These are phyloP conservation scores for Wickerhamiella dianesei DNA, from an alignment of 805 yeast genomes.

Conservation along the genomic window DNA sequence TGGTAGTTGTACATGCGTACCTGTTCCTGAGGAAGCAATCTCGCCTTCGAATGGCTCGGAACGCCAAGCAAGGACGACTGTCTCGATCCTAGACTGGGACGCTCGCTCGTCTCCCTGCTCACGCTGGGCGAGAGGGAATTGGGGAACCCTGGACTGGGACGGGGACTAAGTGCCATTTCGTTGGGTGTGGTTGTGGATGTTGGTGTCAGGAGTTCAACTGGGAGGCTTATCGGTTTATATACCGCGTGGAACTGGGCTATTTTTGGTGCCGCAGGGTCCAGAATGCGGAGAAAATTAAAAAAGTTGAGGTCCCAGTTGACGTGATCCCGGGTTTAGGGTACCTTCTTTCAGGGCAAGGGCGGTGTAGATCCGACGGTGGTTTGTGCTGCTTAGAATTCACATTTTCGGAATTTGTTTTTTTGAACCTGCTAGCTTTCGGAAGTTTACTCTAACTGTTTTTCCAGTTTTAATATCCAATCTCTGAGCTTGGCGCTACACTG, in stretches of 20 bases:
- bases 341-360: neutral
- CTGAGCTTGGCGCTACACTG: neutral
- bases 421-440: neutral
- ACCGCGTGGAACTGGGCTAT: neutral
- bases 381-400: too few relatives aligned
- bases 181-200: neutral
- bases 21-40: slow-evolving; percentile 11
- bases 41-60: slow-evolving; percentile 20
- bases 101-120: neutral
- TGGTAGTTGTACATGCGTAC: slow-evolving; percentile 43
- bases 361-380: too few relatives aligned
- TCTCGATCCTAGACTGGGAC: slow-evolving; percentile 3
- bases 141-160: slow-evolving; percentile 5
- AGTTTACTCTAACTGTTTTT: neutral
- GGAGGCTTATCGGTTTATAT: neutral
- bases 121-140: neutral
- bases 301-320: neutral
- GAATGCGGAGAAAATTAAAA: neutral
- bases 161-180: slow-evolving; percentile 2
- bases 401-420: neutral
- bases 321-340: neutral
- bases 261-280: neutral
- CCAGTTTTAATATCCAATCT: neutral
- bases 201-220: neutral
- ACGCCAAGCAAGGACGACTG: slow-evolving; percentile 19